Base-by-base conservation (phyloP, 2,329 filamentous ascomycete species). In the Penicillium sp. region DNA sequence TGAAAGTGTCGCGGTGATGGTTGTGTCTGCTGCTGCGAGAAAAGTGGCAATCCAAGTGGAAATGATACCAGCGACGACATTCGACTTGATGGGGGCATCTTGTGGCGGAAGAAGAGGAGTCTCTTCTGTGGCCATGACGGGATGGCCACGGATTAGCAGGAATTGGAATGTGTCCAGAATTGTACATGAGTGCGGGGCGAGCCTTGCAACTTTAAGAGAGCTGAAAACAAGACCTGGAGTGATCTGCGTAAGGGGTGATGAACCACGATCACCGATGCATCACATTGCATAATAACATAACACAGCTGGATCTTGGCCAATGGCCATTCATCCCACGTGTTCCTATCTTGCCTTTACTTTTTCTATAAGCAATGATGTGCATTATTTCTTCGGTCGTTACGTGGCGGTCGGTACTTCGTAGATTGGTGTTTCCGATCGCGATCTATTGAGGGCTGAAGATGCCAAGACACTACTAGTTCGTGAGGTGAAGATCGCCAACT, bases 21-120 rank as follows among this genome's bases (percentile, higher is more conserved):
- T 57, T 10, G 44, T 53, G 28, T 57, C 54, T n/a, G 54, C 52
- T 6, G 52, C 54, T 4, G 49, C 54, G 7, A 57, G 52, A 12
- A 54, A 57, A 4, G 52, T 54, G 4, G 49, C 54, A 9, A 54
- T 42, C 54, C 54, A 57, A 10, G 54, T 54, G 20, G 50, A 51
- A 24, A 54, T 32, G 29, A 56, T 52, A 15, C 45, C 51, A 7
- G 41, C 44, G 12, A 45, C 41, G 10, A 56, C 31, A 3, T 25
- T 33, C 18, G 54, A 28, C 13, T 35, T 42, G 20, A 53, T 10
- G 5, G 40, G 32, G 1, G 45, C 25, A 31, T 44, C 42, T 24
- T 29, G 15, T 43, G 3, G 31, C 15, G 39, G 24, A 31, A 50
- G 27, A 15, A 52, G 31, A 13, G 42, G 42, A 13, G 35, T 44